Evolutionary conservation across 768 basidiomycete genomes (phyloP).

Genomic region (Naganishia vishniacii): DNA sequence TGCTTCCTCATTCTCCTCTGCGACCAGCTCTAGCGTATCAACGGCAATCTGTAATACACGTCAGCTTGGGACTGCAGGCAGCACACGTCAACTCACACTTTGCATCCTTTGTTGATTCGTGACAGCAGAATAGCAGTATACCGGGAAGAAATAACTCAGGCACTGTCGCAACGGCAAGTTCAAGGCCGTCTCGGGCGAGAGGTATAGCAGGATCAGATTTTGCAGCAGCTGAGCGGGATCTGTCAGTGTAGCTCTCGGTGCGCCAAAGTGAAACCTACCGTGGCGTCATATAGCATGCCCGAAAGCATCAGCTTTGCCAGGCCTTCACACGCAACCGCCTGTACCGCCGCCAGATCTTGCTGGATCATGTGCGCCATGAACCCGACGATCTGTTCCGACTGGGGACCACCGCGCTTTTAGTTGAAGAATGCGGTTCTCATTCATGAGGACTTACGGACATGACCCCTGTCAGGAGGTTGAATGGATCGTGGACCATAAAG

Average conservation of each 20-base stretch:
- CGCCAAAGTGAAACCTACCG: slow-evolving; percentile 52
- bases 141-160: slow-evolving; percentile 76
- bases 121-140: slow-evolving; percentile 74
- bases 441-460: slow-evolving; percentile 38
- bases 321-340: slow-evolving; percentile 69
- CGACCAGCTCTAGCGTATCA: slow-evolving; percentile 60
- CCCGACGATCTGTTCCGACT: slow-evolving; percentile 60
- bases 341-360: slow-evolving; percentile 59
- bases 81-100: slow-evolving; percentile 51
- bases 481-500: slow-evolving; percentile 72
- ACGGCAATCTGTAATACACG: slow-evolving; percentile 61
- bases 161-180: slow-evolving; percentile 83
- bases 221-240: slow-evolving; percentile 52
- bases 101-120: slow-evolving; percentile 69
- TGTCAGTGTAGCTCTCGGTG: background rate
- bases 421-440: background rate
- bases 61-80: background rate
- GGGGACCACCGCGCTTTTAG: background rate
- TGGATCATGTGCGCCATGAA: slow-evolving; percentile 60
- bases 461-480: slow-evolving; percentile 42
- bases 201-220: slow-evolving; percentile 59
- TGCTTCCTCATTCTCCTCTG: slow-evolving; percentile 58
- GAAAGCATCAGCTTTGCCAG: slow-evolving; percentile 77
- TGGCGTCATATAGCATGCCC: slow-evolving; percentile 67
- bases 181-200: slow-evolving; percentile 70